Conservation (phyloP, 2,329 filamentous ascomycete species). For the Ambrosiella beaveri region DNA sequence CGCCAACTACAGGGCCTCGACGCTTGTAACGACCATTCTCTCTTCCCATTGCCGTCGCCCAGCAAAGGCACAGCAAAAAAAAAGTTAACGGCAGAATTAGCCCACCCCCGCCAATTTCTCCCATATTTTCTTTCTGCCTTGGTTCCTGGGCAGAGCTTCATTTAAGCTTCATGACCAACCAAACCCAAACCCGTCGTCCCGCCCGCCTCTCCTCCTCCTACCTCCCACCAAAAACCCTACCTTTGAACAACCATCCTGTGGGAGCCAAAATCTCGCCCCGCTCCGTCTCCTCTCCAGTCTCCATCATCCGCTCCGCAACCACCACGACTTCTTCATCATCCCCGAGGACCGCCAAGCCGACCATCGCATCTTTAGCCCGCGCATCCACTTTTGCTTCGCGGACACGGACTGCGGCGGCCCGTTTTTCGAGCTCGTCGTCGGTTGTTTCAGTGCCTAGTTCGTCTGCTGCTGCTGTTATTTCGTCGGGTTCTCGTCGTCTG, state of each 20-base stretch:
- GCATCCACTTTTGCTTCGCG: conserved; percentile 7
- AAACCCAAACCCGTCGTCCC: neutral
- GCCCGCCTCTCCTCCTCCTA: conserved; percentile 5
- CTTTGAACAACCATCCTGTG: neutral
- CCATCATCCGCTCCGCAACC: neutral
- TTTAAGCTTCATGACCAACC: conserved; percentile 11
- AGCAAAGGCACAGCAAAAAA: no score
- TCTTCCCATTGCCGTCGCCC: no score
- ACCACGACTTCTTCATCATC: neutral
- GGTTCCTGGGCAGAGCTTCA: conserved; percentile 12
- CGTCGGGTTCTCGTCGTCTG: neutral
- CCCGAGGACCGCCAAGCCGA: conserved; percentile 5
- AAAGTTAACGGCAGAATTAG: no score
- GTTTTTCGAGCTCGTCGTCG: neutral
- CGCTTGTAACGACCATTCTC: no score
- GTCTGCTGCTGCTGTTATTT: neutral
- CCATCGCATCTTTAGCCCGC: conserved; percentile 9
- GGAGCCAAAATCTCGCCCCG: conserved; percentile 1
- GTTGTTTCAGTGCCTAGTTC: neutral
- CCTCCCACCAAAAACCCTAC: neutral
- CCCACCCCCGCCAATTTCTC: no score
- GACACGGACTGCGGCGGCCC: conserved; percentile 1
- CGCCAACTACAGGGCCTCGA: no score
- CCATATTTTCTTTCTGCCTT: conserved; percentile 10
- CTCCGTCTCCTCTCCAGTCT: conserved; percentile 8